Conservation (phyloP, 306 rosid genomes). For the Vachellia collinsii region DNA sequence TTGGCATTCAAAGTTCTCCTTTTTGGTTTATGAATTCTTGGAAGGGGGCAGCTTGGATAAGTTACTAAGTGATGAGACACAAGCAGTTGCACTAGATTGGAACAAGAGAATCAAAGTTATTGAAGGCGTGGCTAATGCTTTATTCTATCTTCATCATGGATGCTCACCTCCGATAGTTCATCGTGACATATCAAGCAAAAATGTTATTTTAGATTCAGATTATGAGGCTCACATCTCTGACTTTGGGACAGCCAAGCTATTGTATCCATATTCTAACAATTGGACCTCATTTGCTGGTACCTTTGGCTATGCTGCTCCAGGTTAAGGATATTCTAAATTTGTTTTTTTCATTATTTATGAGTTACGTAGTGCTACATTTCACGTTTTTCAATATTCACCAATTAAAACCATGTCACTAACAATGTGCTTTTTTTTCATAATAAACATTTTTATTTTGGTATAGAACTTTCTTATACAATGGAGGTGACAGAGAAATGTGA, state of each 20-base stretch:
- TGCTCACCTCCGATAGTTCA: neutral
- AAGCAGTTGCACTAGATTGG: conserved; percentile 30
- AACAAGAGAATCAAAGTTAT: neutral
- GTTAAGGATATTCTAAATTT: too few relatives aligned
- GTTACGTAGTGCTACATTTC: neutral
- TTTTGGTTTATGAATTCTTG: neutral
- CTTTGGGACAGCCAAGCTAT: conserved; percentile 2
- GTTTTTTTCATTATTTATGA: neutral
- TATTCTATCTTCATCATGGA: conserved; percentile 17
- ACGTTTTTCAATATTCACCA: neutral
- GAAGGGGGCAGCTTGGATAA: conserved; percentile 22
- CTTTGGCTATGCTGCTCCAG: conserved; percentile 10
- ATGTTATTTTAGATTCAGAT: conserved; percentile 16
- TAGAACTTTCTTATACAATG: conserved; percentile 30
- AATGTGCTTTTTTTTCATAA: neutral
- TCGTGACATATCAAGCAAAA: conserved; percentile 29
- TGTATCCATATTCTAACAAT: neutral
- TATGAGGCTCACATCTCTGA: conserved; percentile 20
- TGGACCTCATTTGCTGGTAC: conserved; percentile 25
- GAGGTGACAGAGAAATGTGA: too few relatives aligned
- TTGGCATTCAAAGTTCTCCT: neutral
- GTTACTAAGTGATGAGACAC: conserved; percentile 17
- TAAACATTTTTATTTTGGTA: neutral
- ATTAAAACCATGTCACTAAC: neutral
- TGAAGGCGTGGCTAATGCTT: neutral